A percentile compares a stretch with the other conserved stretches of the same genome.
These are phyloP conservation scores for Tolypocladium pustulatum DNA, from an alignment of 2,329 filamentous ascomycete genomes.

Conservation along the genomic window DNA sequence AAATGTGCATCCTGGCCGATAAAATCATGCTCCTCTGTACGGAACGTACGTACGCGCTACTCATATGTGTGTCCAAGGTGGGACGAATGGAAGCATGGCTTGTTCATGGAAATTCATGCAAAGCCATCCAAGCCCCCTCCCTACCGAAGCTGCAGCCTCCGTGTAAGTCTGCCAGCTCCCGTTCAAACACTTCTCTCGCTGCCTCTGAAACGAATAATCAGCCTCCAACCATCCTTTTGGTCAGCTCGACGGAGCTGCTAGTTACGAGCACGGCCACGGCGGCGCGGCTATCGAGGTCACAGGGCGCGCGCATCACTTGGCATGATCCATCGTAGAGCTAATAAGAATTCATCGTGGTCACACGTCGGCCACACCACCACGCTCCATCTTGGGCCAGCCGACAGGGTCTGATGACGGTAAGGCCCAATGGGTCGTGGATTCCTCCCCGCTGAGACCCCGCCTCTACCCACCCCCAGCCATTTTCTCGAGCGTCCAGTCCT, in stretches of 20 bases:
- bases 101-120: background rate
- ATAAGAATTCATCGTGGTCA: background rate
- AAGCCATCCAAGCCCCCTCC: background rate
- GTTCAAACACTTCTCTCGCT: background rate
- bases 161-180: background rate
- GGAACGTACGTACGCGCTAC: background rate
- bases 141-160: background rate
- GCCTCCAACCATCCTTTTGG: background rate
- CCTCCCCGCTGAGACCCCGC: background rate
- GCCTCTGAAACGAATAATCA: background rate
- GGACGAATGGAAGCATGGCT: background rate
- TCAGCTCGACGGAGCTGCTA: background rate
- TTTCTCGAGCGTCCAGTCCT: background rate
- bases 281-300: background rate
- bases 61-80: no score
- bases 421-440: background rate
- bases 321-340: background rate
- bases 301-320: background rate
- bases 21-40: background rate
- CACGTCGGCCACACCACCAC: background rate
- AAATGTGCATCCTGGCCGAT: background rate
- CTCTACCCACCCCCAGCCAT: constrained; percentile 4
- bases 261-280: background rate
- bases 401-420: constrained; percentile 2
- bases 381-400: background rate